phyloP scores from a whole-genome alignment of 2,329 filamentous ascomycete species.

The Aspergillus tanneri region DNA sequence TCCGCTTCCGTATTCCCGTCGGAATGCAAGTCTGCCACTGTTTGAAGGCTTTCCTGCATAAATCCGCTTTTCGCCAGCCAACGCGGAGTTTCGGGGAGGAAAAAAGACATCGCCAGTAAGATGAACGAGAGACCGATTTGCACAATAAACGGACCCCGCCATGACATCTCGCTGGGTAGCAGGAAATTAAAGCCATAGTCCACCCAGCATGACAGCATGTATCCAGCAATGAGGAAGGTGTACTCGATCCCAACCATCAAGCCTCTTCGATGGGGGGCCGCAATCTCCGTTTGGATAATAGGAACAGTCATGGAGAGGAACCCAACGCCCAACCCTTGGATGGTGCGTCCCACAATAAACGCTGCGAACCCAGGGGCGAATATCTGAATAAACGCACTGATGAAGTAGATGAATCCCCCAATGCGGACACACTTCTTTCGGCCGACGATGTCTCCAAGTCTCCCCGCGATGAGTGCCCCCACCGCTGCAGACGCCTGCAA shows the following conservation, averaged over 20 bases:
- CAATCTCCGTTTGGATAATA: constrained; percentile 42
- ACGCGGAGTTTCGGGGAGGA: constrained; percentile 41
- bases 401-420: constrained; percentile 40
- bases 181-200: constrained; percentile 42
- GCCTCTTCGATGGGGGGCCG: constrained; percentile 36
- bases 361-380: constrained; percentile 37
- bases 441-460: constrained; percentile 39
- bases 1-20: constrained; percentile 35
- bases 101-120: constrained; percentile 37
- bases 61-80: constrained; percentile 46
- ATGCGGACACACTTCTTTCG: constrained; percentile 39
- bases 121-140: constrained; percentile 36
- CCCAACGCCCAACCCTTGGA: constrained; percentile 38
- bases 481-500: constrained; percentile 39
- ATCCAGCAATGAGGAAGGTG: constrained; percentile 38
- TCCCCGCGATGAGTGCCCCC: constrained; percentile 35
- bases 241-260: constrained; percentile 45
- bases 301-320: constrained; percentile 40
- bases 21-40: constrained; percentile 43
- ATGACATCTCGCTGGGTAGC: constrained; percentile 34
- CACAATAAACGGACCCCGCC: constrained; percentile 32
- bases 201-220: constrained; percentile 43
- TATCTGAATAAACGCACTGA: constrained; percentile 39
- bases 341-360: constrained; percentile 36
- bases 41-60: constrained; percentile 41